A percentile compares a stretch with the other conserved stretches of the same genome.
Conservation (phyloP, 805 yeast genomes). For the Candida peoriensis region DNA sequence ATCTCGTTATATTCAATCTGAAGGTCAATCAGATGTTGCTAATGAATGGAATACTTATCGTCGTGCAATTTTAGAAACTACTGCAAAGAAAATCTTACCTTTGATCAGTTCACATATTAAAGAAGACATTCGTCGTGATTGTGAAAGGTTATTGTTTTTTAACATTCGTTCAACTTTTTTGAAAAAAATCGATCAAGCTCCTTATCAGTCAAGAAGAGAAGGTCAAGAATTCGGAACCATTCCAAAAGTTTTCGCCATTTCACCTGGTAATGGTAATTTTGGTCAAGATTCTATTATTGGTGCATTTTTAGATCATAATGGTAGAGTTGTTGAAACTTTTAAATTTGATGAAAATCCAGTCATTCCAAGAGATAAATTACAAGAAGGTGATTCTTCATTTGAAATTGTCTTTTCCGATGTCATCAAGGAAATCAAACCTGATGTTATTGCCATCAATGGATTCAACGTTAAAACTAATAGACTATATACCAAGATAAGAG, state of each 20-base stretch:
- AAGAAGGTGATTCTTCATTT: slow-evolving; percentile 52
- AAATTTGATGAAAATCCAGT: slow-evolving; percentile 73
- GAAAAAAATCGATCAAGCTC: slow-evolving; percentile 85
- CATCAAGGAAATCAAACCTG: slow-evolving; percentile 68
- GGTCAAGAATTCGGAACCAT: slow-evolving; percentile 74
- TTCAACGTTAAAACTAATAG: slow-evolving; percentile 68
- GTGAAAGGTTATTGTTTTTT: slow-evolving; percentile 64
- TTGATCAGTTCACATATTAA: slow-evolving; percentile 71
- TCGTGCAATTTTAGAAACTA: slow-evolving; percentile 56
- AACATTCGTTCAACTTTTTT: slow-evolving; percentile 68
- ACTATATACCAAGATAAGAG: slow-evolving; percentile 50
- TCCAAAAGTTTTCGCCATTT: slow-evolving; percentile 77
- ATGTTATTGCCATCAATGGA: slow-evolving; percentile 87
- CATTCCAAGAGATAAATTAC: slow-evolving; percentile 37
- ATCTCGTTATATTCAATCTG: slow-evolving; percentile 58
- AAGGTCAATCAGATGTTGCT: slow-evolving; percentile 71
- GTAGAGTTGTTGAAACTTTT: slow-evolving; percentile 68
- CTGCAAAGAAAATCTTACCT: slow-evolving; percentile 62
- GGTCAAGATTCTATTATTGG: slow-evolving; percentile 84
- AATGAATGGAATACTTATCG: slow-evolving; percentile 80
- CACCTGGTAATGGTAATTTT: slow-evolving; percentile 82
- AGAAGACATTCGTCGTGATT: slow-evolving; percentile 71
- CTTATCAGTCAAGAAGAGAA: slow-evolving; percentile 65
- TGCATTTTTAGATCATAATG: slow-evolving; percentile 70
- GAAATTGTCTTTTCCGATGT: slow-evolving; percentile 55